Conservation (phyloP, 176 grass and related monocot species). For the Triticum timopheevii region DNA sequence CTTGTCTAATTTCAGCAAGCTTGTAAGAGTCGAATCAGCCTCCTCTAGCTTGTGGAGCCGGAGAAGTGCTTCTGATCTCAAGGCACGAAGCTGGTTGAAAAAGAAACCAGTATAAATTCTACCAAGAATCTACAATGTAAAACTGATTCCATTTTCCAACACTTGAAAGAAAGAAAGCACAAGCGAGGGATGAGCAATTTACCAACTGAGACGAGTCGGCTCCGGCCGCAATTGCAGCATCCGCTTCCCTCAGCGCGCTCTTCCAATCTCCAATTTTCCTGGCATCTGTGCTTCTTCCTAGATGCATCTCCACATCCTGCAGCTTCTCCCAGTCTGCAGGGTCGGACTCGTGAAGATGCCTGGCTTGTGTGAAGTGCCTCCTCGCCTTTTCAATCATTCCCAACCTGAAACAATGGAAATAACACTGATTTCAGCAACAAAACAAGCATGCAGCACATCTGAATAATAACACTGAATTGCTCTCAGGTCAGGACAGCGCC, state of each 20-base stretch:
- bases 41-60: constrained; percentile 75
- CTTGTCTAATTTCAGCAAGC: constrained; percentile 54
- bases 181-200: neutral
- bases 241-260: constrained; percentile 76
- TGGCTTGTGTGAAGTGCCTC: constrained; percentile 60
- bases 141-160: constrained; percentile 6
- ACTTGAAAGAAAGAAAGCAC: constrained; percentile 5
- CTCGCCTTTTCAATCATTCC: constrained; percentile 66
- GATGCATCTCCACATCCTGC: constrained; percentile 68
- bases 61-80: constrained; percentile 91
- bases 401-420: constrained; percentile 47
- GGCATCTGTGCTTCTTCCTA: constrained; percentile 56
- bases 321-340: constrained; percentile 70
- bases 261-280: constrained; percentile 93
- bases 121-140: neutral
- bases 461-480: neutral
- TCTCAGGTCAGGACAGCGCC: neutral
- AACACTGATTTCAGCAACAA: constrained; percentile 28
- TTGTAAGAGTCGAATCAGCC: constrained; percentile 65
- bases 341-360: constrained; percentile 56
- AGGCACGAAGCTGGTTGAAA: constrained; percentile 62
- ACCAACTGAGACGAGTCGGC: constrained; percentile 83
- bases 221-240: constrained; percentile 72
- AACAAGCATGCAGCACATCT: constrained; percentile 6
- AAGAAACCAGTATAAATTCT: constrained; percentile 18